Evolutionary conservation across 768 basidiomycete genomes (phyloP).

Genomic region (Kwoniella botswanensis): DNA sequence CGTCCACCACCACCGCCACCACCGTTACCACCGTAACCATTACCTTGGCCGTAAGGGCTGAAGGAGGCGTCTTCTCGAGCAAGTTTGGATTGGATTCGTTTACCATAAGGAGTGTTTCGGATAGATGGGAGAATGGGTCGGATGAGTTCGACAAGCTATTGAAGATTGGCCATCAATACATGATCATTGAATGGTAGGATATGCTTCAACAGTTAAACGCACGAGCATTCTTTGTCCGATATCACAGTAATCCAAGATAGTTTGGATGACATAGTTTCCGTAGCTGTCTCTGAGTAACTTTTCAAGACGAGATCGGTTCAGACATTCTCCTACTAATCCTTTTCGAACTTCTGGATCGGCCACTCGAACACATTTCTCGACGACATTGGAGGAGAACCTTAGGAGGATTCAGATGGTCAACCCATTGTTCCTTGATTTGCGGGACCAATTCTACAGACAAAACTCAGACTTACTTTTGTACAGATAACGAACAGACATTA

Average conservation of each 20-base stretch:
- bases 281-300: conserved; percentile 95
- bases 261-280: conserved; percentile 95
- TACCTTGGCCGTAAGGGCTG: conserved; percentile 36
- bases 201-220: conserved; percentile 26
- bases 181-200: background rate
- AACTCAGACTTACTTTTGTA: conserved; percentile 70
- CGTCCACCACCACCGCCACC: conserved; percentile 41
- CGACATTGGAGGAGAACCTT: conserved; percentile 93
- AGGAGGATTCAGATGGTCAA: background rate
- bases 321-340: conserved; percentile 89
- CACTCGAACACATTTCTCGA: conserved; percentile 93
- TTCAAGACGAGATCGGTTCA: conserved; percentile 92
- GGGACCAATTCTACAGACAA: background rate
- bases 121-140: conserved; percentile 98
- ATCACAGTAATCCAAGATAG: conserved; percentile 96
- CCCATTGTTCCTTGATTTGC: background rate
- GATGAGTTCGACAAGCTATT: conserved; percentile 86
- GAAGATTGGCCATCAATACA: conserved; percentile 1
- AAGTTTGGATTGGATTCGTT: conserved; percentile 97
- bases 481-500: conserved; percentile 95
- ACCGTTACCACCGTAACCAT: conserved; percentile 29
- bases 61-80: conserved; percentile 81
- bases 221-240: conserved; percentile 82
- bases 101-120: conserved; percentile 98
- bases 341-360: conserved; percentile 94